Conservation (phyloP, 805 yeast species). For the Helenozyma baotianmanensis region DNA sequence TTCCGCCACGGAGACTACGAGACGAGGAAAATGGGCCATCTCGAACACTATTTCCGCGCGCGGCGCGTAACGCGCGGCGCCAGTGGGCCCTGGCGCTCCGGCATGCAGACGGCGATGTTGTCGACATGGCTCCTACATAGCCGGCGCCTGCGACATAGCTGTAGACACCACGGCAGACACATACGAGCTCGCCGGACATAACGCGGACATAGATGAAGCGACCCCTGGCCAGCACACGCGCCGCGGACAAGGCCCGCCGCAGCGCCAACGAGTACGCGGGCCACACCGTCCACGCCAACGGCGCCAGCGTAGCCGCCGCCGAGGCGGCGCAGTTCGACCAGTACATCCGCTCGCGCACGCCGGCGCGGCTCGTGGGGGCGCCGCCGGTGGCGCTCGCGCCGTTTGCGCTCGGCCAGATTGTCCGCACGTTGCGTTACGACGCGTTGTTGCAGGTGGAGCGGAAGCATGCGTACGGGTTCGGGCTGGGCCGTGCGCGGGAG, state of each 20-base stretch:
- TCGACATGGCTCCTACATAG: no score
- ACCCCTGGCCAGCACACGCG: no score
- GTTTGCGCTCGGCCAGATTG: slow-evolving; percentile 31
- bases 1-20: no score
- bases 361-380: slow-evolving; percentile 40
- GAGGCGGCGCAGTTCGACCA: slow-evolving; percentile 28
- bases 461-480: slow-evolving; percentile 59
- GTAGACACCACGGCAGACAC: no score
- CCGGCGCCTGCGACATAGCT: no score
- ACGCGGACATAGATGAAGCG: no score
- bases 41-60: no score
- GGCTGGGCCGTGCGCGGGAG: slow-evolving; percentile 54
- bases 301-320: slow-evolving; percentile 1
- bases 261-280: slow-evolving; percentile 10
- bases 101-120: no score
- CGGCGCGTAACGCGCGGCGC: no score
- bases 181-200: no score
- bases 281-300: slow-evolving; percentile 3
- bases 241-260: slow-evolving; percentile 1
- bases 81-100: no score
- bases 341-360: slow-evolving; percentile 42
- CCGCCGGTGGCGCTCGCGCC: slow-evolving; percentile 25
- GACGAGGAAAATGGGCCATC: no score
- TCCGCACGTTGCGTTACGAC: slow-evolving; percentile 31
- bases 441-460: slow-evolving; percentile 52